Evolutionary conservation across 1,139 yeast genomes (phyloP).

Genomic region (Debaryomyces sp.): DNA sequence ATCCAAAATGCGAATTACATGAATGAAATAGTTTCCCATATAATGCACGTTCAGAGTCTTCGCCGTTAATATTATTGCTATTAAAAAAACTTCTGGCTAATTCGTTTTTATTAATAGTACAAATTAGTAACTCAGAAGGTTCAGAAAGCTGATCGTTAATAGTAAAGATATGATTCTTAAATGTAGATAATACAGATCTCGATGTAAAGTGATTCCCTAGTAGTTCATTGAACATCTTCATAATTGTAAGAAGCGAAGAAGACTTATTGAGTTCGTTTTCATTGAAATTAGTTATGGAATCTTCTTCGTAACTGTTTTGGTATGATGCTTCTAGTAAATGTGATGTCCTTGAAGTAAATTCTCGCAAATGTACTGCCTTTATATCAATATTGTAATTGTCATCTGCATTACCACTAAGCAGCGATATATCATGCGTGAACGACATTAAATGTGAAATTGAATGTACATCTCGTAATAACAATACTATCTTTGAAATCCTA

Average conservation of each 20-base stretch:
- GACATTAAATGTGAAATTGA: slow-evolving; percentile 37
- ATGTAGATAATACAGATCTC: slow-evolving; percentile 55
- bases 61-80: slow-evolving; percentile 23
- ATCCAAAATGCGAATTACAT: slow-evolving; percentile 32
- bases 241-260: slow-evolving; percentile 53
- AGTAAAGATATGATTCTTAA: slow-evolving; percentile 29
- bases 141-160: slow-evolving; percentile 35
- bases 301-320: slow-evolving; percentile 7
- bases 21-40: slow-evolving; percentile 29
- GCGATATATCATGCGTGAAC: slow-evolving; percentile 25
- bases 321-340: slow-evolving; percentile 66
- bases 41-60: slow-evolving; percentile 11
- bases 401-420: slow-evolving; percentile 25
- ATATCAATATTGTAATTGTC: slow-evolving; percentile 20
- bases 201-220: slow-evolving; percentile 53
- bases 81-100: slow-evolving; percentile 11
- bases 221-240: slow-evolving; percentile 55
- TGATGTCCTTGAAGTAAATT: slow-evolving; percentile 66
- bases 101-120: slow-evolving; percentile 26
- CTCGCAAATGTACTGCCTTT: slow-evolving; percentile 59
- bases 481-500: slow-evolving; percentile 26
- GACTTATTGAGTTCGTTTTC: slow-evolving; percentile 39
- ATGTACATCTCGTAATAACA: slow-evolving; percentile 34
- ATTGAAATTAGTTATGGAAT: slow-evolving; percentile 17
- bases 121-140: slow-evolving; percentile 27